These are phyloP conservation scores for Candida manassasensis DNA, from an alignment of 805 yeast species.

Conservation along the genomic window DNA sequence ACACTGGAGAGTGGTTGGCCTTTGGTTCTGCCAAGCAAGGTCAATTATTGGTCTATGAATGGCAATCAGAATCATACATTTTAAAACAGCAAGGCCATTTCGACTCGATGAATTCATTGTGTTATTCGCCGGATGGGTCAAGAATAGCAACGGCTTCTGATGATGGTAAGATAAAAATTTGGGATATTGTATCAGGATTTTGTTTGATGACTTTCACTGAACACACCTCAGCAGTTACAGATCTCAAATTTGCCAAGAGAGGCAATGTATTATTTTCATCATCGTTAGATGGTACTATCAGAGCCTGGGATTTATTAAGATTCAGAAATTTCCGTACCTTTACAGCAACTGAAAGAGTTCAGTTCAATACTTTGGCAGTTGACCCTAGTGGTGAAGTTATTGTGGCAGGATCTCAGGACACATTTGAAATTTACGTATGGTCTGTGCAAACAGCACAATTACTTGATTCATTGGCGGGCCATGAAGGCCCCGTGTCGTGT, in stretches of 20 bases:
- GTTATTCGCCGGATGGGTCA: slow-evolving; percentile 93
- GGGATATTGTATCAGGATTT: slow-evolving; percentile 93
- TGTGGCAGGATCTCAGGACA: slow-evolving; percentile 89
- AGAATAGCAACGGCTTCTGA: slow-evolving; percentile 90
- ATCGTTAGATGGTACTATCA: slow-evolving; percentile 91
- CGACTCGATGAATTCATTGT: slow-evolving; percentile 77
- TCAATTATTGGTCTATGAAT: slow-evolving; percentile 94
- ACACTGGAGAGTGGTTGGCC: slow-evolving; percentile 93
- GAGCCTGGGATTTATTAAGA: slow-evolving; percentile 94
- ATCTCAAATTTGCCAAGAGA: slow-evolving; percentile 77
- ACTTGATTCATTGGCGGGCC: slow-evolving; percentile 84
- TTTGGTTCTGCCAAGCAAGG: slow-evolving; percentile 89
- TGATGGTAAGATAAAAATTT: slow-evolving; percentile 93
- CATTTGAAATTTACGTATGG: slow-evolving; percentile 92
- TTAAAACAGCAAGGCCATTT: slow-evolving; percentile 96
- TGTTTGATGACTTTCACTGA: slow-evolving; percentile 89
- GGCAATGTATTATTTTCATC: slow-evolving; percentile 91
- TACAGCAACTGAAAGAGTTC: slow-evolving; percentile 84
- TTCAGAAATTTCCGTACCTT: slow-evolving; percentile 93
- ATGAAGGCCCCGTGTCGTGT: slow-evolving; percentile 91
- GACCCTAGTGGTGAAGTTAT: slow-evolving; percentile 97
- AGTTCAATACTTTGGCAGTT: slow-evolving; percentile 83
- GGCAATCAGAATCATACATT: slow-evolving; percentile 96
- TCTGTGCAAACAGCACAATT: slow-evolving; percentile 94
- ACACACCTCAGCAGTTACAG: slow-evolving; percentile 85